phyloP scores from a whole-genome alignment of 2,329 filamentous ascomycete genomes.

The Furcasterigmium sp. region DNA sequence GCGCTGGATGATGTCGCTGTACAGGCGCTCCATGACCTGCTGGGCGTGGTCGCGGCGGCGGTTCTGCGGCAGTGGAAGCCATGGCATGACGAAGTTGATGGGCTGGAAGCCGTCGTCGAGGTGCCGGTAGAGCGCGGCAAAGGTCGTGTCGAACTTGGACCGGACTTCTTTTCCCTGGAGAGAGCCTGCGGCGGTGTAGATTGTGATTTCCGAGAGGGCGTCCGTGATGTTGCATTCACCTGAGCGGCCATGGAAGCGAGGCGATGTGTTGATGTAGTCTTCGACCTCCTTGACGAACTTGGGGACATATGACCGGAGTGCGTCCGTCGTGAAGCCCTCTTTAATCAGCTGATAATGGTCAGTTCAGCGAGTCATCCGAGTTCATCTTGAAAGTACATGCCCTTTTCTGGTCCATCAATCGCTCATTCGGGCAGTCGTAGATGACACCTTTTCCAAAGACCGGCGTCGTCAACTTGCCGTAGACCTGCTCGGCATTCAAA shows the following conservation, averaged over 20 bases:
- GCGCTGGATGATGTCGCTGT: slow-evolving; percentile 64
- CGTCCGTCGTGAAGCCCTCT: slow-evolving; percentile 60
- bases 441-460: slow-evolving; percentile 74
- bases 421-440: slow-evolving; percentile 79
- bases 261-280: neutral
- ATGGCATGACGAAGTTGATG: slow-evolving; percentile 78
- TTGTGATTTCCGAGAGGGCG: slow-evolving; percentile 70
- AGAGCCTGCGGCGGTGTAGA: slow-evolving; percentile 73
- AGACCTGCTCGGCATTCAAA: slow-evolving; percentile 50
- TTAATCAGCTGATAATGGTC: slow-evolving; percentile 81
- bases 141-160: slow-evolving; percentile 62
- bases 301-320: slow-evolving; percentile 61
- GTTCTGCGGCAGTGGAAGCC: slow-evolving; percentile 74
- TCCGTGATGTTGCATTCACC: slow-evolving; percentile 60
- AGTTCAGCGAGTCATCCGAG: no score
- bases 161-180: slow-evolving; percentile 75
- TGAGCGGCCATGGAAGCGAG: neutral
- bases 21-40: slow-evolving; percentile 63
- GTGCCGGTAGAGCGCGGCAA: slow-evolving; percentile 74
- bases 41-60: slow-evolving; percentile 66
- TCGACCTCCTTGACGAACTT: slow-evolving; percentile 65
- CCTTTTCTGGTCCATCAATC: slow-evolving; percentile 82
- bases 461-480: slow-evolving; percentile 43
- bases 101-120: slow-evolving; percentile 74
- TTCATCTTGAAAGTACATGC: no score